Evolutionary conservation across 2,329 filamentous ascomycete species (phyloP).

Genomic region (Xylariaceae sp.): DNA sequence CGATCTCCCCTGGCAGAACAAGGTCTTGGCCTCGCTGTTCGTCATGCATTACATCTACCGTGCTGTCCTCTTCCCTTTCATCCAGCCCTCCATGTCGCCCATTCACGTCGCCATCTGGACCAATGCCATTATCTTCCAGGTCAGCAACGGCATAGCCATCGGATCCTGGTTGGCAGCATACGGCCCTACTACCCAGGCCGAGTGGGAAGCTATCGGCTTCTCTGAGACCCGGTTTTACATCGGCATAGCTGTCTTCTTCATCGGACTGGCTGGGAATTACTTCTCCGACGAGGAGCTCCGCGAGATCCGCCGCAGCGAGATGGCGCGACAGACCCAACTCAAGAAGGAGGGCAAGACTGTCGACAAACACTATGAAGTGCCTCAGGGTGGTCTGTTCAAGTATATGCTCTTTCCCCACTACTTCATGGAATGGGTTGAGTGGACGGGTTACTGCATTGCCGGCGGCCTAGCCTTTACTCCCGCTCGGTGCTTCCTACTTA

Average conservation of each 20-base stretch:
- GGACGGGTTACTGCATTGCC: slow-evolving; percentile 82
- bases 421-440: slow-evolving; percentile 95
- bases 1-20: slow-evolving; percentile 71
- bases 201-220: slow-evolving; percentile 42
- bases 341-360: slow-evolving; percentile 44
- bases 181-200: slow-evolving; percentile 58
- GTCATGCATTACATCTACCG: slow-evolving; percentile 89
- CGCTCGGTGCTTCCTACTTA: slow-evolving; percentile 76
- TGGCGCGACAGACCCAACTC: slow-evolving; percentile 50
- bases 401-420: slow-evolving; percentile 90
- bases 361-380: slow-evolving; percentile 83
- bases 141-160: slow-evolving; percentile 73
- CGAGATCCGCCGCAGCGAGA: slow-evolving; percentile 73
- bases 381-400: slow-evolving; percentile 75
- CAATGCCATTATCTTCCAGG: slow-evolving; percentile 67
- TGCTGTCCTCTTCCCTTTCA: slow-evolving; percentile 73
- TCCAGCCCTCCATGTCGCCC: slow-evolving; percentile 90
- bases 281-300: slow-evolving; percentile 87
- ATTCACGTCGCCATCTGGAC: slow-evolving; percentile 68
- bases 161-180: slow-evolving; percentile 81
- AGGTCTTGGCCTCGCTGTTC: slow-evolving; percentile 67
- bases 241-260: slow-evolving; percentile 71
- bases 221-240: slow-evolving; percentile 46
- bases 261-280: slow-evolving; percentile 76
- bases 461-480: slow-evolving; percentile 65